Evolutionary conservation across 2,329 filamentous ascomycete genomes (phyloP).

Genomic region (Cladosporium velox): DNA sequence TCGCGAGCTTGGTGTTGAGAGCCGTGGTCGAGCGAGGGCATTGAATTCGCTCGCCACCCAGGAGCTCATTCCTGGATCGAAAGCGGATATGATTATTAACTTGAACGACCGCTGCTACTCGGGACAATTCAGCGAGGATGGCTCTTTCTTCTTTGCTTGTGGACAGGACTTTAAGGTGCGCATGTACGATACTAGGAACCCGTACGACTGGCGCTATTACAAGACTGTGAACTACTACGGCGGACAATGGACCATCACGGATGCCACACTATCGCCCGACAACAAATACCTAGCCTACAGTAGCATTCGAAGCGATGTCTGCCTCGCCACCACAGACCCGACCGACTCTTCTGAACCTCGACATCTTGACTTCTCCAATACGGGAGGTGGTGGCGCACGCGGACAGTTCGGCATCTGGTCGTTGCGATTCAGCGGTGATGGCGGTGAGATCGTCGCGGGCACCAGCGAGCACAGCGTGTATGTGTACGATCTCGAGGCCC

Average conservation of each 20-base stretch:
- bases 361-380: constrained; percentile 69
- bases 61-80: constrained; percentile 74
- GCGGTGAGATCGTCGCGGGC: constrained; percentile 85
- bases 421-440: constrained; percentile 88
- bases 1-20: constrained; percentile 74
- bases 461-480: constrained; percentile 78
- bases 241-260: constrained; percentile 94
- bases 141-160: constrained; percentile 94
- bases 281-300: constrained; percentile 91
- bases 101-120: constrained; percentile 87
- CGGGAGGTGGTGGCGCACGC: constrained; percentile 41
- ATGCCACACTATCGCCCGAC: constrained; percentile 86
- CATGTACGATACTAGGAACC: constrained; percentile 97
- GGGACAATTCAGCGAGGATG: constrained; percentile 94
- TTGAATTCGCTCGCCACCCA: constrained; percentile 66
- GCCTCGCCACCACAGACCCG: constrained; percentile 83
- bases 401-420: constrained; percentile 67
- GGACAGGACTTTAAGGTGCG: constrained; percentile 91
- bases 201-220: constrained; percentile 94
- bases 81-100: constrained; percentile 83
- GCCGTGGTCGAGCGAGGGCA: constrained; percentile 58
- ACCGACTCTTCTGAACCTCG: constrained; percentile 78
- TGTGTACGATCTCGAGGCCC: constrained; percentile 88
- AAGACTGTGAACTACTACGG: constrained; percentile 91
- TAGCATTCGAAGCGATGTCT: constrained; percentile 81